Percentiles rank a stretch among this genome's conserved stretches.
These are phyloP conservation scores for Collybia mongolica DNA, from an alignment of 768 basidiomycete species.

Conservation along the genomic window DNA sequence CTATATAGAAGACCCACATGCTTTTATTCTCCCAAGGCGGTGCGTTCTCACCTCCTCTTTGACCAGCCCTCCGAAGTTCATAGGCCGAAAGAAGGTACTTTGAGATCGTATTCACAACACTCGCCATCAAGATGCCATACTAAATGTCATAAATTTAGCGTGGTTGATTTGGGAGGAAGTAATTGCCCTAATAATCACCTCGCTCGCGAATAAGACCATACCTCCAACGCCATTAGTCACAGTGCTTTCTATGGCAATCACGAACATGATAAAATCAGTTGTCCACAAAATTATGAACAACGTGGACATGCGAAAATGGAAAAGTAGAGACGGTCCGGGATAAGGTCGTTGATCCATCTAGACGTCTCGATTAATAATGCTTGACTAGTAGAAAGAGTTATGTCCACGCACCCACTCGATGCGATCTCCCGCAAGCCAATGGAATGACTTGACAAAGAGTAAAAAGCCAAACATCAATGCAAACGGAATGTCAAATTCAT, in stretches of 20 bases:
- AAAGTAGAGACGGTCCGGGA: conserved; percentile 77
- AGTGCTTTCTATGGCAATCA: conserved; percentile 79
- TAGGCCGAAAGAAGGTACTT: conserved; percentile 83
- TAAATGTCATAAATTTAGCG: conserved; percentile 25
- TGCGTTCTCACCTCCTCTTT: conserved; percentile 78
- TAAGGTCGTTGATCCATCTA: conserved; percentile 98
- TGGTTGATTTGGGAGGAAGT: conserved; percentile 8
- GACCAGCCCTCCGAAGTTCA: conserved; percentile 78
- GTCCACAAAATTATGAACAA: conserved; percentile 76
- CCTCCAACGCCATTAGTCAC: conserved; percentile 78
- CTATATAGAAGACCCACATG: conserved; percentile 96
- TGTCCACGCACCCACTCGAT: conserved; percentile 83
- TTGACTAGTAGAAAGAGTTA: not conserved
- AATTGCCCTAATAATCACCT: conserved; percentile 48
- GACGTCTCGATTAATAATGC: conserved; percentile 6
- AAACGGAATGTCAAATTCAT: conserved; percentile 92
- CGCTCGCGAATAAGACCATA: conserved; percentile 94
- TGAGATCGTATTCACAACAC: conserved; percentile 69
- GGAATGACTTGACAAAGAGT: conserved; percentile 94
- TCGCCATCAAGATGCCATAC: conserved; percentile 90
- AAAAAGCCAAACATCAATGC: conserved; percentile 93
- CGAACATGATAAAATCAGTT: conserved; percentile 75
- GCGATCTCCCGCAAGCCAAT: conserved; percentile 94
- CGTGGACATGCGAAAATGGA: conserved; percentile 79
- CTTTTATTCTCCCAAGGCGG: conserved; percentile 98